Evolutionary conservation across 306 rosid genomes (phyloP), one percentile per base, ranked within the genome.

Genomic region (Bauhinia variegata): DNA sequence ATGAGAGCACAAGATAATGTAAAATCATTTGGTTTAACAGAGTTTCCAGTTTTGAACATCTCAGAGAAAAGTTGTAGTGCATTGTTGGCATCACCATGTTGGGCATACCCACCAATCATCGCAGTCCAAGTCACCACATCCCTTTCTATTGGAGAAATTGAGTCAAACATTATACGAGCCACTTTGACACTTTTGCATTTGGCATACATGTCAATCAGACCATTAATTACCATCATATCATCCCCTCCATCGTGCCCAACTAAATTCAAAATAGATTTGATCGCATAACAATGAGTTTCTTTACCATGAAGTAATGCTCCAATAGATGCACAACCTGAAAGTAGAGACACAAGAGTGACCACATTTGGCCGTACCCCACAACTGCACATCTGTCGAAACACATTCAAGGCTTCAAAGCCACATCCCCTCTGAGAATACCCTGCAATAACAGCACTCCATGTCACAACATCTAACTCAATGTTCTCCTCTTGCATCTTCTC

Each of bases 121-220:
- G 2, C 28, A 23, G 28, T 23, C 28, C 28, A 23, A 23, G 28
- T 87, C 67, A 89, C 97, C 75, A 89, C 97, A 68, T 80, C 81
- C 74, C 81, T 87, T 33, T 66, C 77, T 38, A 70, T 74, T 5
- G 73, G 79, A 47, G 73, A 74, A n/a, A 87, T 55, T 0, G 33
- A 71, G 62, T 91, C 90, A 80, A 91, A 89, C 79, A 91, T 69
- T 49, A 54, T 63, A 31, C 66, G 80, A 28, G 95, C 92, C 16
- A 83, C 79, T 61, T 68, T 60, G 5, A 54, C 30, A 55, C 81
- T 78, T 66, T 65, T 73, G 81, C 97, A 85, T 75, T 91, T 91
- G 54, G 87, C 83, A 76, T 91, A 91, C 97, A 91, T 89, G 76
- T 91, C 96, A 72, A 91, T 87, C 15, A 91, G 80, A 76, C 90